A percentile compares a stretch with the other conserved stretches of the same genome.
Evolutionary conservation across 2,329 filamentous ascomycete species (phyloP).

Genomic region (Cladosporium phlei): DNA sequence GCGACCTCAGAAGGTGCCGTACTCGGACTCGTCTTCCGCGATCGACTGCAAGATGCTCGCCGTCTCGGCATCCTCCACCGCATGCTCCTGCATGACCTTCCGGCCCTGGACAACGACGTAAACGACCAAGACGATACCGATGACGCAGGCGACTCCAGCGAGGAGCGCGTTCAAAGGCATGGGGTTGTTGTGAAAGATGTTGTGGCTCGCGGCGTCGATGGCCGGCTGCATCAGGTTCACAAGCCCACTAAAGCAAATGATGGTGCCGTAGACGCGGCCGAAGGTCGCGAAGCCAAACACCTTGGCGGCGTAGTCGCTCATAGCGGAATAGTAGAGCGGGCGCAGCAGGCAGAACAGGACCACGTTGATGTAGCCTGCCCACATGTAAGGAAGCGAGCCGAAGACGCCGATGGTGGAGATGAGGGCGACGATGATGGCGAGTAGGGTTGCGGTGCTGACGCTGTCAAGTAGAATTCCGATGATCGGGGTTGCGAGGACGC

Average conservation of each 20-base stretch:
- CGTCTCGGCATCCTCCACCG: conserved; percentile 38
- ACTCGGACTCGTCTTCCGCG: conserved; percentile 20
- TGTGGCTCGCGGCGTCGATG: conserved; percentile 72
- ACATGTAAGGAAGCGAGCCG: conserved; percentile 66
- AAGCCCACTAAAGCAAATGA: conserved; percentile 78
- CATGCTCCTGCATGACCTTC: conserved; percentile 34
- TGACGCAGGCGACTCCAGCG: conserved; percentile 54
- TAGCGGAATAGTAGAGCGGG: conserved; percentile 84
- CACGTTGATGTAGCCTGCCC: conserved; percentile 71
- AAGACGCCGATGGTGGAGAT: conserved; percentile 72
- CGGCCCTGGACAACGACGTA: conserved; percentile 53
- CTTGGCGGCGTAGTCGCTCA: conserved; percentile 78
- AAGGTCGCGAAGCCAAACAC: conserved; percentile 94
- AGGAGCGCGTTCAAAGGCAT: conserved; percentile 71
- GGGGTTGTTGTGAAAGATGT: conserved; percentile 66
- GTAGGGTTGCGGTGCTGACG: conserved; percentile 65
- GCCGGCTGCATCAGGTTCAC: conserved; percentile 79
- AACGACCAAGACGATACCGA: conserved; percentile 62
- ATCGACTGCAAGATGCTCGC: conserved; percentile 32
- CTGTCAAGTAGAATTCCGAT: conserved; percentile 76
- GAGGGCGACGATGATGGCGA: conserved; percentile 63
- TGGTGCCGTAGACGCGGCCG: conserved; percentile 82
- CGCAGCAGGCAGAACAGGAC: conserved; percentile 76
- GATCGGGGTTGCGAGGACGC: conserved; percentile 78
- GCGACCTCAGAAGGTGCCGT: conserved; percentile 9